phyloP scores from a whole-genome alignment of 208 protist genomes.

The Acanthamoeba lenticulata region DNA sequence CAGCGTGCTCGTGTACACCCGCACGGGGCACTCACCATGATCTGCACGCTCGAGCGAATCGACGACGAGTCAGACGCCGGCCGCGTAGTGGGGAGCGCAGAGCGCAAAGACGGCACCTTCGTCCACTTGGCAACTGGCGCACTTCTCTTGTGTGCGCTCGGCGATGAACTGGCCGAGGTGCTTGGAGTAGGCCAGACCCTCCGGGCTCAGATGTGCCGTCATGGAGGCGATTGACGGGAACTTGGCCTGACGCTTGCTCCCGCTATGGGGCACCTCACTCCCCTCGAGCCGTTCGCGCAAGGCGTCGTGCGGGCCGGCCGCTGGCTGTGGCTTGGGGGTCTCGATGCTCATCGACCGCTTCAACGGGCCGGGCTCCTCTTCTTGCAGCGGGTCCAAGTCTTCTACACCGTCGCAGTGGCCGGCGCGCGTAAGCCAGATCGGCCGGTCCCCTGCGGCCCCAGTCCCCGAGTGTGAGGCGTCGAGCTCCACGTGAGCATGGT shows the following conservation, averaged over 20 bases:
- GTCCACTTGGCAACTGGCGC: no score
- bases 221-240: conserved; percentile 30
- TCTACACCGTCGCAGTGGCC: conserved; percentile 22
- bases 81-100: no score
- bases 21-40: not conserved
- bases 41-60: not conserved
- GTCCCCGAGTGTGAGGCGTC: no score
- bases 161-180: not conserved
- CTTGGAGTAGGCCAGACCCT: no score
- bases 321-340: no score
- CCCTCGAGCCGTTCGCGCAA: not conserved
- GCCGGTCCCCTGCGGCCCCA: not conserved
- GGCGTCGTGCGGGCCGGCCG: not conserved
- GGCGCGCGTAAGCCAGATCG: conserved; percentile 52
- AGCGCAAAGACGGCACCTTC: no score
- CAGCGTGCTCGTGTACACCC: conserved; percentile 27
- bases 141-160: not conserved
- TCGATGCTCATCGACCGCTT: no score
- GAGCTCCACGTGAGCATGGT: no score
- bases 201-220: not conserved
- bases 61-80: no score
- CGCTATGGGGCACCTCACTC: not conserved
- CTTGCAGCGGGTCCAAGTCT: not conserved
- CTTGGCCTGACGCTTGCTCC: not conserved
- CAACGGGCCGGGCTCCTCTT: not conserved